These are phyloP conservation scores for Penicillium pancosmium DNA, from an alignment of 495 filamentous ascomycete genomes.

Conservation along the genomic window DNA sequence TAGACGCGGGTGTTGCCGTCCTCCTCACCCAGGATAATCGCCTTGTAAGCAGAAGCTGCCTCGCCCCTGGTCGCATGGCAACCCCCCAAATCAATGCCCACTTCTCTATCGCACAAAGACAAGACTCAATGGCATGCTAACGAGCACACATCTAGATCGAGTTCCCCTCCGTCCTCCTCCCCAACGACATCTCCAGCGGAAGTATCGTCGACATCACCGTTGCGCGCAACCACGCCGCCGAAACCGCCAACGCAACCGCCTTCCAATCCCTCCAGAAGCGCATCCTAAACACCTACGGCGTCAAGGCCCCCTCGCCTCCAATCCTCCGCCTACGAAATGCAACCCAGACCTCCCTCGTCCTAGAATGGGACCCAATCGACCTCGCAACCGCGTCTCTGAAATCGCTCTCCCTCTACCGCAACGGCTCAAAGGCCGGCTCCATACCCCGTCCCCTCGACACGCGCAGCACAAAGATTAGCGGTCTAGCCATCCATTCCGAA, in stretches of 20 bases:
- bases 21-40: conserved; percentile 96
- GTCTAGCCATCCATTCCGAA: conserved; percentile 92
- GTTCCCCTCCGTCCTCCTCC: conserved; percentile 96
- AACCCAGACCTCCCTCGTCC: conserved; percentile 93
- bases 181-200: conserved; percentile 89
- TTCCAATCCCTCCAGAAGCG: conserved; percentile 85
- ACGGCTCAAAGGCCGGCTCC: conserved; percentile 91
- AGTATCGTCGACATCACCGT: conserved; percentile 98
- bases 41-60: conserved; percentile 68
- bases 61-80: conserved; percentile 24
- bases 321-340: conserved; percentile 90
- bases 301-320: conserved; percentile 74
- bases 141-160: conserved; percentile 71
- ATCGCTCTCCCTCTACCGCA: conserved; percentile 86
- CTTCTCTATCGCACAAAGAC: not conserved
- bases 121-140: conserved; percentile 11
- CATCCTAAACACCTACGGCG: conserved; percentile 85
- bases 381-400: conserved; percentile 90
- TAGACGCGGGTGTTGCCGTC: conserved; percentile 97
- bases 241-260: conserved; percentile 66
- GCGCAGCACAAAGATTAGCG: conserved; percentile 93
- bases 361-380: conserved; percentile 96
- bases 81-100: not conserved
- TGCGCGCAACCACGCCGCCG: conserved; percentile 79
- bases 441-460: conserved; percentile 86